Percentiles rank a stretch among this genome's conserved stretches.
Conservation (phyloP, 202 grass and related monocot species). For the Elaeis oleifera region DNA sequence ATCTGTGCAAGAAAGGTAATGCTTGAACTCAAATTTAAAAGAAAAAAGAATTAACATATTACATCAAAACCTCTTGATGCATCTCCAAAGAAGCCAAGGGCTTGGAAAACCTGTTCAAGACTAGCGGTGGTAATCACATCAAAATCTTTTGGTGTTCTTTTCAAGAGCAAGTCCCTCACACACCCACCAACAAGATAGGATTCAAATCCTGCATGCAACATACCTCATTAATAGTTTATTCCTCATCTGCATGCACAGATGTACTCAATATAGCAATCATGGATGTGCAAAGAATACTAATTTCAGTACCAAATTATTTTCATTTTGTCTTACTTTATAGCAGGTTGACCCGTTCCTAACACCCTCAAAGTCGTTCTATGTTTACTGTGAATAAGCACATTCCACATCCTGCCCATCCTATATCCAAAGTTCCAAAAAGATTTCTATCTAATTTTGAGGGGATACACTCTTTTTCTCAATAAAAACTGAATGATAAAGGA, state of each 20-base stretch:
- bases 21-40: slow-evolving; percentile 6
- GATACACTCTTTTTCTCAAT: too few relatives aligned
- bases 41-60: slow-evolving; percentile 7
- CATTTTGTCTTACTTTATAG: too few relatives aligned
- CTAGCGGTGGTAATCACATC: slow-evolving; percentile 80
- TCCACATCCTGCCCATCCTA: too few relatives aligned
- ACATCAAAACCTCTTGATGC: background rate
- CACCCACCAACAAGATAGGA: slow-evolving; percentile 92
- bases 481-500: too few relatives aligned
- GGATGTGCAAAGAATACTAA: too few relatives aligned
- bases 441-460: too few relatives aligned
- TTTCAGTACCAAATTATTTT: too few relatives aligned
- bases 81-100: slow-evolving; percentile 13
- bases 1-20: slow-evolving; percentile 36
- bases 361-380: too few relatives aligned
- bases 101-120: slow-evolving; percentile 56
- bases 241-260: background rate
- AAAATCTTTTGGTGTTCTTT: slow-evolving; percentile 84
- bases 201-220: slow-evolving; percentile 48
- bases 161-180: slow-evolving; percentile 80
- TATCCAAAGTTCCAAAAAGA: too few relatives aligned
- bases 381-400: too few relatives aligned
- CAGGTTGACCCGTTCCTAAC: too few relatives aligned
- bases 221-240: slow-evolving; percentile 22
- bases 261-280: too few relatives aligned